Evolutionary conservation across 75 land plant species (phyloP), one percentile per base, ranked within the genome.

Genomic region (Sequoia sempervirens): DNA sequence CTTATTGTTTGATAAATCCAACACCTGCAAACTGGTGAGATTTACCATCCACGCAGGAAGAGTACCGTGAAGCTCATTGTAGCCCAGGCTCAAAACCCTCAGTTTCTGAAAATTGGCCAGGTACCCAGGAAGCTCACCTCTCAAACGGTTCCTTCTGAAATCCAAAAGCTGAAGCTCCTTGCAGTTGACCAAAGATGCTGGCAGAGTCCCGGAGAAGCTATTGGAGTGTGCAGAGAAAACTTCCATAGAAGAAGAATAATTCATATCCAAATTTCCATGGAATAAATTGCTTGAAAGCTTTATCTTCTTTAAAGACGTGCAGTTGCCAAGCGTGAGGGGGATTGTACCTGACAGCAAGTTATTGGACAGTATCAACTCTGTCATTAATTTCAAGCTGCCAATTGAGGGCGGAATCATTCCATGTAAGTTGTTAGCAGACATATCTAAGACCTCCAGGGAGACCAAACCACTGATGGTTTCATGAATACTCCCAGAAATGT

Each of bases 31-130:
- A 37, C 47, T 53, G 1, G 87, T 85, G 85, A 92, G 82, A 80
- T 85, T 87, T n/a, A 88, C 90, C 61, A 92, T 86, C 87, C 89
- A 56, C 0, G 61, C 61, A 40, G 41, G 41, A 40, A 40, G 41
- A 40, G 5, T 40, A 3, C 4, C 41, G 41, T 40, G 41, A 40
- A 40, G 41, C 41, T 40, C 0, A 40, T 40, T 40, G 4, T 40
- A 40, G 5, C 41, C 41, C 41, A 40, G 41, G 4, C 41, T 40
- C 1, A 3, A 3, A 40, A 40, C 41, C 4, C 41, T 40, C 41
- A 40, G 1, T 40, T 40, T 40, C 4, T 40, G 41, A 40, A 40
- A 40, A 40, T 40, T 40, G 0, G 41, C 12, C 58, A 54, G 17
- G 17, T 13, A 54, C 58, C 58, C 4, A 13, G 17, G 58, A 54